Conservation (phyloP, 1,284 basidiomycete genomes). For the Cryptococcus sp. region DNA sequence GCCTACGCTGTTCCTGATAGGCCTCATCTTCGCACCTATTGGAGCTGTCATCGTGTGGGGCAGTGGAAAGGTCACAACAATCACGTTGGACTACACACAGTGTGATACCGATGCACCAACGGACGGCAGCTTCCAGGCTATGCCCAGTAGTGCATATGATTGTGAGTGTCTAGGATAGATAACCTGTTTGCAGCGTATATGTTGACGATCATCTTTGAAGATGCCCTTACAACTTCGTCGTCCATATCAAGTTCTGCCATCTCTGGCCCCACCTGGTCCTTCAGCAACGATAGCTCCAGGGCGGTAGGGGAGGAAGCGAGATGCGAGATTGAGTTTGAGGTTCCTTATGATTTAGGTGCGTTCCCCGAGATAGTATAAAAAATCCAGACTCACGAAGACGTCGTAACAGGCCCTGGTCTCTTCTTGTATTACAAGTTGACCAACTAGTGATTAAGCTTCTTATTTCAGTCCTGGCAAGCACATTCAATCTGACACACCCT, state of each 20-base stretch:
- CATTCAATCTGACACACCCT: neutral
- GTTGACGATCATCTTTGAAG: slow-evolving; percentile 13
- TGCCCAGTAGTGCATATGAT: slow-evolving; percentile 64
- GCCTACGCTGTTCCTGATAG: slow-evolving; percentile 92
- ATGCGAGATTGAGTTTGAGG: slow-evolving; percentile 74
- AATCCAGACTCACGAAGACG: neutral
- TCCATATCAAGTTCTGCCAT: slow-evolving; percentile 57
- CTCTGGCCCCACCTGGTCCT: slow-evolving; percentile 64
- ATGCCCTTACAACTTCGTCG: slow-evolving; percentile 50
- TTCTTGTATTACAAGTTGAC: slow-evolving; percentile 96
- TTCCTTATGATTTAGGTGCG: slow-evolving; percentile 68
- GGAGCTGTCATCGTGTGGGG: slow-evolving; percentile 93
- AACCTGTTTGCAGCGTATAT: neutral
- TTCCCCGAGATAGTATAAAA: neutral
- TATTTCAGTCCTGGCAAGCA: neutral
- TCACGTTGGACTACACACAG: slow-evolving; percentile 91
- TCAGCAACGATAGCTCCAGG: slow-evolving; percentile 53
- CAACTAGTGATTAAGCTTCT: slow-evolving; percentile 59
- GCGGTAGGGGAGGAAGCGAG: slow-evolving; percentile 56
- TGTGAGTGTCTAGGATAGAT: slow-evolving; percentile 56
- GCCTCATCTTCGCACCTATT: slow-evolving; percentile 91
- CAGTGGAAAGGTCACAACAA: slow-evolving; percentile 77
- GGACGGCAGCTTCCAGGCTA: slow-evolving; percentile 54
- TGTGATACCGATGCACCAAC: slow-evolving; percentile 68
- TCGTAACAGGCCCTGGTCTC: slow-evolving; percentile 59